These are phyloP conservation scores for Coniochaeta pulveracea DNA, from an alignment of 2,329 filamentous ascomycete species.

Conservation along the genomic window DNA sequence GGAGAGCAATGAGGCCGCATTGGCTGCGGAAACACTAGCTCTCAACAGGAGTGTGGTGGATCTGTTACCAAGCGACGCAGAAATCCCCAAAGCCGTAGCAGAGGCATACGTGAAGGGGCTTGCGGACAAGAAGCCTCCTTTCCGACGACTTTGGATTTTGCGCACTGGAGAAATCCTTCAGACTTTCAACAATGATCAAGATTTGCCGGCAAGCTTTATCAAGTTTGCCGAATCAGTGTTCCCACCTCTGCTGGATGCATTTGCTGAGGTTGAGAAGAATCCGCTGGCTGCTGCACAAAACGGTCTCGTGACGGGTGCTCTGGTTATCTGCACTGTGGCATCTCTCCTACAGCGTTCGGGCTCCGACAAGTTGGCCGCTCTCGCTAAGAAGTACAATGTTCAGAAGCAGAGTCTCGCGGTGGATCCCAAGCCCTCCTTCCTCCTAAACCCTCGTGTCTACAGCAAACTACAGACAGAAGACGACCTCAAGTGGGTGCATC, in stretches of 20 bases:
- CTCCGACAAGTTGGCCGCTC: slow-evolving; percentile 28
- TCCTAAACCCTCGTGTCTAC: slow-evolving; percentile 77
- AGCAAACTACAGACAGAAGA: slow-evolving; percentile 64
- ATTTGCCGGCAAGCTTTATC: slow-evolving; percentile 32
- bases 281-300: slow-evolving; percentile 69
- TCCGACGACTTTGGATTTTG: slow-evolving; percentile 72
- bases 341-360: slow-evolving; percentile 42
- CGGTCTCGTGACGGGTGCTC: slow-evolving; percentile 70
- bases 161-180: slow-evolving; percentile 62
- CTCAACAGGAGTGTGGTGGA: slow-evolving; percentile 55
- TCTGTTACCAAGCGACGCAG: slow-evolving; percentile 47
- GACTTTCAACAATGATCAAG: slow-evolving; percentile 31
- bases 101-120: slow-evolving; percentile 74
- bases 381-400: slow-evolving; percentile 52
- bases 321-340: slow-evolving; percentile 58
- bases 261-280: slow-evolving; percentile 69
- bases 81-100: slow-evolving; percentile 53
- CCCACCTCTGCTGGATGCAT: slow-evolving; percentile 53
- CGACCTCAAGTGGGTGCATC: slow-evolving; percentile 67
- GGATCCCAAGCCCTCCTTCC: slow-evolving; percentile 76
- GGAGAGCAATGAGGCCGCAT: slow-evolving; percentile 78
- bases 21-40: slow-evolving; percentile 63
- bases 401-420: slow-evolving; percentile 53
- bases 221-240: slow-evolving; percentile 42
- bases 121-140: slow-evolving; percentile 69